These are phyloP conservation scores for Trypanosoma conorhini DNA, from an alignment of 208 protist species.

Conservation along the genomic window DNA sequence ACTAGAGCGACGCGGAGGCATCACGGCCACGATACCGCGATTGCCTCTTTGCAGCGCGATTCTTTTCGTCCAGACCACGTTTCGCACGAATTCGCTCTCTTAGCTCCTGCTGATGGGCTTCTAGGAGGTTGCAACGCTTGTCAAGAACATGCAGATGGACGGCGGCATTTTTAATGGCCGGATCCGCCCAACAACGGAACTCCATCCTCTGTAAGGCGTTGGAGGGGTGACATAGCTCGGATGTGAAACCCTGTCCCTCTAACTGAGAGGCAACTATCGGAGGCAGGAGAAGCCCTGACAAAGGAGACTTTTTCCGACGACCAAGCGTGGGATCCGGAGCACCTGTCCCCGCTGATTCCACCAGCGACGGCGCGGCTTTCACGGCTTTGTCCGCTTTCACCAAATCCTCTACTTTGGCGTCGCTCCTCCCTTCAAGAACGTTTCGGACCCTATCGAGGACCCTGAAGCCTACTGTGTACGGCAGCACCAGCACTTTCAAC, in stretches of 20 bases:
- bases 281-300: slow-evolving; percentile 10
- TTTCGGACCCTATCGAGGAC: slow-evolving; percentile 23
- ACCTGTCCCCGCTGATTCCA: slow-evolving; percentile 10
- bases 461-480: slow-evolving; percentile 73
- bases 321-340: background rate
- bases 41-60: no score
- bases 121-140: slow-evolving; percentile 28
- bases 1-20: background rate
- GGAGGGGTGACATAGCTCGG: background rate
- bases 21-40: slow-evolving; percentile 4
- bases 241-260: background rate
- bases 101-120: slow-evolving; percentile 18
- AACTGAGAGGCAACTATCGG: background rate
- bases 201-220: slow-evolving; percentile 6
- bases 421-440: slow-evolving; percentile 10
- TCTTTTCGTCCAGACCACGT: slow-evolving; percentile 9
- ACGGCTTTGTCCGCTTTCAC: background rate
- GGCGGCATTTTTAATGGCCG: slow-evolving; percentile 29
- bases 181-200: slow-evolving; percentile 33
- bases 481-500: slow-evolving; percentile 55
- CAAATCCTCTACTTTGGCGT: background rate
- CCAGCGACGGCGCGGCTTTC: slow-evolving; percentile 12
- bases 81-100: slow-evolving; percentile 8
- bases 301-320: background rate
- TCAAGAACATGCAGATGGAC: slow-evolving; percentile 29